phyloP scores from a whole-genome alignment of 2,329 filamentous ascomycete species.

The Botryotinia calthae region DNA sequence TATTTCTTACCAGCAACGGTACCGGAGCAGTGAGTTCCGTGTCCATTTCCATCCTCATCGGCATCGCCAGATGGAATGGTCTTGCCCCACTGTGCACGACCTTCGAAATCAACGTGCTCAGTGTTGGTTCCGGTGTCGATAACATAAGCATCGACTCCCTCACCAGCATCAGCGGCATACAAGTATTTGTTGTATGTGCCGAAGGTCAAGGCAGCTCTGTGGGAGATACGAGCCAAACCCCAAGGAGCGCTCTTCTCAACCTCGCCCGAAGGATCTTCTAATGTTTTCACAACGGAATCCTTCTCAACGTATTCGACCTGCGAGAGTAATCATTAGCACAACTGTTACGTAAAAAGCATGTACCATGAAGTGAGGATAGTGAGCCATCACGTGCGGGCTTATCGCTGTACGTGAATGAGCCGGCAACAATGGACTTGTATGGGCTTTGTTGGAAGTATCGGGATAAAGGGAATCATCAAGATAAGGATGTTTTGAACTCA shows the following conservation, averaged over 20 bases:
- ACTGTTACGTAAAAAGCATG: constrained; percentile 11
- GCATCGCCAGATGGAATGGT: constrained; percentile 83
- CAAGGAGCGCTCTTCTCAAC: constrained; percentile 94
- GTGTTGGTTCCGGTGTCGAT: constrained; percentile 96
- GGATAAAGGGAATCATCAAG: constrained; percentile 2
- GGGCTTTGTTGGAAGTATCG: background rate
- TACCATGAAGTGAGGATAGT: constrained; percentile 1
- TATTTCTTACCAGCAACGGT: constrained; percentile 98
- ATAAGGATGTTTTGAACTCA: background rate
- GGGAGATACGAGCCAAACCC: constrained; percentile 97
- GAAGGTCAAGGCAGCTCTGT: constrained; percentile 83
- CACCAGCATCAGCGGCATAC: constrained; percentile 82
- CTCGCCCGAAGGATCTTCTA: constrained; percentile 56
- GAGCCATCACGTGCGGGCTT: constrained; percentile 31
- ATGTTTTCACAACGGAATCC: constrained; percentile 86
- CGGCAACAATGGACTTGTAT: background rate
- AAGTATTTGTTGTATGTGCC: constrained; percentile 98
- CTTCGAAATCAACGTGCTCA: constrained; percentile 95
- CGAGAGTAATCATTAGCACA: constrained; percentile 30
- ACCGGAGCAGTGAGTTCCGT: constrained; percentile 98
- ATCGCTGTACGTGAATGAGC: constrained; percentile 15
- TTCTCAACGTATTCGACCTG: constrained; percentile 97
- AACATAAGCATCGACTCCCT: constrained; percentile 97
- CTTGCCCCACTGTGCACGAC: constrained; percentile 93
- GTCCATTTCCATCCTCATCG: constrained; percentile 93